Base-by-base conservation (phyloP, 495 filamentous ascomycete genomes). In the Aspergillus olivimuriae region DNA sequence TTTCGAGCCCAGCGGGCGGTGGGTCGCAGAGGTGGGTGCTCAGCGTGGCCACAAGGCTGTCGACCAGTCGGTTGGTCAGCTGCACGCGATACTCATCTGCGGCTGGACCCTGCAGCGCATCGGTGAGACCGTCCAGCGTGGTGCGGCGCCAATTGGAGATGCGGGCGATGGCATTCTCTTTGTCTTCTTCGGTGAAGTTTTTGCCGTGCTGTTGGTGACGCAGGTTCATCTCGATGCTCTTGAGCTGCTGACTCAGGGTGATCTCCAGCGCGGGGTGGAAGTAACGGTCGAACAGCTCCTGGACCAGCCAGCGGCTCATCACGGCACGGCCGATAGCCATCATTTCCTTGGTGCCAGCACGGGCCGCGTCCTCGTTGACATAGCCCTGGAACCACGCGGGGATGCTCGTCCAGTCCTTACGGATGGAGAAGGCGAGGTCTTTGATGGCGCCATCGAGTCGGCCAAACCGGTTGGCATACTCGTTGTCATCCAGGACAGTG, bases 361-460 rank as follows among this genome's bases (percentile, higher is more conserved):
- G 68, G 19, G 87, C 71, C 2, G 91, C 90, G 47, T 95, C 90
- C 38, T 82, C 72, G 57, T 90, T 96, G 51, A 94, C 86, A 39
- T 76, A 83, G 5, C 72, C 72, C 16, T 75, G 70, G 16, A 98
- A 71, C 90, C 89, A 97, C 2, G 66, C 40, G 1, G 92, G 92
- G 22, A 97, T 66, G 16, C 70, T 65, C 48, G 77, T 78, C 92
- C 92, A 98, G 53, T 91, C 82, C 59, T 96, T 95, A 24, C 94
- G 83, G 53, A 96, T 89, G 39, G 88, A 88, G 64, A 95, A 98
- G 1, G 94, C 83, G 1, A 98, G 73, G 55, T 98, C 92, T 50
- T 89, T 91, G 55, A 95, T 91, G 6, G 92, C 87, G 33, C 92
- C 91, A 50, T 98, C 92, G 30, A 98, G 76, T 14, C 94, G 86